These are phyloP conservation scores for Jimgerdemannia flammicorona DNA, from an alignment of 192 early-diverging fungal species.

Conservation along the genomic window DNA sequence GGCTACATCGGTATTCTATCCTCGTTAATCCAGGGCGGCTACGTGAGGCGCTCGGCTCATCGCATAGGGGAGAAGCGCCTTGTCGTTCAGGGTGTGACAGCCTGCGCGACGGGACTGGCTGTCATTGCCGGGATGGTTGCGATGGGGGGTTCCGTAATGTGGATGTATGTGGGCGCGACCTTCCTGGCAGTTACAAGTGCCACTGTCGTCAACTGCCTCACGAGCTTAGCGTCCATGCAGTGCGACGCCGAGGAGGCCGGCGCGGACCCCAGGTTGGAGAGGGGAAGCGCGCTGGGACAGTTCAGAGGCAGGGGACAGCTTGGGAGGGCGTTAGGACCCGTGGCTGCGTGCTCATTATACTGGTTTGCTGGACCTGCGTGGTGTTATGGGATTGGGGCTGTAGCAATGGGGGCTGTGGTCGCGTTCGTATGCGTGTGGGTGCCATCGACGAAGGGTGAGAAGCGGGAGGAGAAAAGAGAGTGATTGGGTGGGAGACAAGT, in stretches of 20 bases:
- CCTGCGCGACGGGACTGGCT: slow-evolving; percentile 62
- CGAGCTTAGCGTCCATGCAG: slow-evolving; percentile 64
- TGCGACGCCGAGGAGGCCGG: slow-evolving; percentile 35
- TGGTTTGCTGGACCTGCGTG: slow-evolving; percentile 70
- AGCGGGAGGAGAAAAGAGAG: background rate
- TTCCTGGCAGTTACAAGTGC: slow-evolving; percentile 89
- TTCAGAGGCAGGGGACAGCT: slow-evolving; percentile 90
- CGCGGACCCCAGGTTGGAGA: slow-evolving; percentile 30
- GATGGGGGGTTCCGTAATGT: background rate
- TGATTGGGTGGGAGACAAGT: background rate
- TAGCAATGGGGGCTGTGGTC: slow-evolving; percentile 27
- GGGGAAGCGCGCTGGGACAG: slow-evolving; percentile 74
- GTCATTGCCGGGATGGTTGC: slow-evolving; percentile 50
- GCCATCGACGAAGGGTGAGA: background rate
- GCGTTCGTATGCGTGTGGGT: background rate
- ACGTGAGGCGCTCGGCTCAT: slow-evolving; percentile 76
- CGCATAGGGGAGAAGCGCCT: slow-evolving; percentile 64
- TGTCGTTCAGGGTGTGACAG: slow-evolving; percentile 73
- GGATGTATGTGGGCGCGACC: slow-evolving; percentile 62
- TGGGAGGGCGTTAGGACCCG: slow-evolving; percentile 83
- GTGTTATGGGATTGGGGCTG: slow-evolving; percentile 58
- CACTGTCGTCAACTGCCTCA: slow-evolving; percentile 92
- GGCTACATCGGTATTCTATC: slow-evolving; percentile 88
- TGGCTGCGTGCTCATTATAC: slow-evolving; percentile 83
- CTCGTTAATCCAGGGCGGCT: slow-evolving; percentile 91